Evolutionary conservation across 805 yeast species (phyloP).

Genomic region (Pichia nakasei): DNA sequence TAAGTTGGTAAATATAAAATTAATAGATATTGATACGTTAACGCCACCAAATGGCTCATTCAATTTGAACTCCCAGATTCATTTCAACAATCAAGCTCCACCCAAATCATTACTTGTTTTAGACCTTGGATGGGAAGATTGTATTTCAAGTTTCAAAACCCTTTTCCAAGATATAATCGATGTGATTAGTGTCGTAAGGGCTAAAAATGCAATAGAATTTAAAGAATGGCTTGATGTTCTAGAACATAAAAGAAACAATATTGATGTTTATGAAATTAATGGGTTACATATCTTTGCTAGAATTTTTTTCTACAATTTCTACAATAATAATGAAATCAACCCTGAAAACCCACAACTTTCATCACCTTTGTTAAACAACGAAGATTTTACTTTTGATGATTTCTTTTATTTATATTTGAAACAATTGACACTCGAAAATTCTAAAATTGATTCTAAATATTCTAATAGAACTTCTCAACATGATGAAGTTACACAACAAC

Average conservation of each 20-base stretch:
- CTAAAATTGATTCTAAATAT: conserved; percentile 11
- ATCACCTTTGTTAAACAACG: conserved; percentile 37
- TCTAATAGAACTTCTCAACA: conserved; percentile 29
- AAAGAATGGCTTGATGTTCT: conserved; percentile 18
- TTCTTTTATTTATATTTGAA: conserved; percentile 25
- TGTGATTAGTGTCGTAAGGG: conserved; percentile 26
- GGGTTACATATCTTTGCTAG: conserved; percentile 45
- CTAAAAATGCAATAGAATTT: conserved; percentile 22
- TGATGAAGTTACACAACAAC: conserved; percentile 36
- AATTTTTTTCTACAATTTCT: conserved; percentile 52
- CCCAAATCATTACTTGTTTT: conserved; percentile 25
- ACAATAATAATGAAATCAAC: conserved; percentile 30
- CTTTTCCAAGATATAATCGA: conserved; percentile 32
- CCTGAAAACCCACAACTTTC: conserved; percentile 15
- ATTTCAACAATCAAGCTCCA: conserved; percentile 42
- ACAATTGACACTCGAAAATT: conserved; percentile 18
- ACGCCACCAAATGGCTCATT: conserved; percentile 28
- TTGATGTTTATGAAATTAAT: conserved; percentile 22
- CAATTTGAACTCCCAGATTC: conserved; percentile 39
- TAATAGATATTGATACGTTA: background rate
- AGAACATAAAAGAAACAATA: conserved; percentile 20
- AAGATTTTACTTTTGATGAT: conserved; percentile 26
- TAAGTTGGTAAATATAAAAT: background rate
- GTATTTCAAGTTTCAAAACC: conserved; percentile 14
- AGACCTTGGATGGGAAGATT: conserved; percentile 14